A percentile compares a stretch with the other conserved stretches of the same genome.
Conservation (phyloP, 2,329 filamentous ascomycete species). For the Talaromyces albobiverticillius region DNA sequence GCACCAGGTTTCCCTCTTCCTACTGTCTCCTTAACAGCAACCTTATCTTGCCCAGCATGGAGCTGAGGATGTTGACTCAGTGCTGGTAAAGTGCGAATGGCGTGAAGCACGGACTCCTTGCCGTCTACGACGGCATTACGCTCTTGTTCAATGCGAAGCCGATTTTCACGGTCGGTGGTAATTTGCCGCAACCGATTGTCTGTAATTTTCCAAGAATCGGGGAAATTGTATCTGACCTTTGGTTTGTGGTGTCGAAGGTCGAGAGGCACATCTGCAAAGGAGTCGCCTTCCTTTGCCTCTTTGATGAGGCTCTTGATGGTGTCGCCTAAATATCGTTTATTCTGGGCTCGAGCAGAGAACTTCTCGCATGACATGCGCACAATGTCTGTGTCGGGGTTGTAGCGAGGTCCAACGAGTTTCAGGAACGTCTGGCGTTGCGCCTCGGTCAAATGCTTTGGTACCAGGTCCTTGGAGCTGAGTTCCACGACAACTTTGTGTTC, state of each 20-base stretch:
- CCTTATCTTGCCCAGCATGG: conserved; percentile 24
- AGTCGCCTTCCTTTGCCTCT: conserved; percentile 77
- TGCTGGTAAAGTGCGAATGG: conserved; percentile 29
- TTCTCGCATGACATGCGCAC: conserved; percentile 90
- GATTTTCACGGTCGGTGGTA: conserved; percentile 55
- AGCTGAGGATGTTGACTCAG: conserved; percentile 30
- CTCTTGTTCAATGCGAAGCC: conserved; percentile 55
- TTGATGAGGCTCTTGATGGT: conserved; percentile 69
- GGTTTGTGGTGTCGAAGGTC: conserved; percentile 81
- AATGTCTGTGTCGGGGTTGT: conserved; percentile 77
- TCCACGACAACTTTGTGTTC: conserved; percentile 92
- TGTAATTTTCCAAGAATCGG: conserved; percentile 78
- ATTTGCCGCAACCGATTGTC: conserved; percentile 64
- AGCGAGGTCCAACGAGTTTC: conserved; percentile 81
- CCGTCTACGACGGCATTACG: conserved; percentile 57
- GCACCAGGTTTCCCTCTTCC: not conserved
- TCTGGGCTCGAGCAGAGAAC: conserved; percentile 86
- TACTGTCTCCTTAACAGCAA: conserved; percentile 24
- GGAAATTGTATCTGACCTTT: conserved; percentile 68
- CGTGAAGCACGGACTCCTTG: conserved; percentile 37
- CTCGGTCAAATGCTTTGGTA: conserved; percentile 56
- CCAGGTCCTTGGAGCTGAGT: conserved; percentile 72
- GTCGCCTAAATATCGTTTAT: conserved; percentile 91
- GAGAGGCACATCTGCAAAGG: conserved; percentile 83
- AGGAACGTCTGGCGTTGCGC: conserved; percentile 74